Base-by-base conservation (phyloP, 331 rosid genomes). In the Malus hybrid region DNA sequence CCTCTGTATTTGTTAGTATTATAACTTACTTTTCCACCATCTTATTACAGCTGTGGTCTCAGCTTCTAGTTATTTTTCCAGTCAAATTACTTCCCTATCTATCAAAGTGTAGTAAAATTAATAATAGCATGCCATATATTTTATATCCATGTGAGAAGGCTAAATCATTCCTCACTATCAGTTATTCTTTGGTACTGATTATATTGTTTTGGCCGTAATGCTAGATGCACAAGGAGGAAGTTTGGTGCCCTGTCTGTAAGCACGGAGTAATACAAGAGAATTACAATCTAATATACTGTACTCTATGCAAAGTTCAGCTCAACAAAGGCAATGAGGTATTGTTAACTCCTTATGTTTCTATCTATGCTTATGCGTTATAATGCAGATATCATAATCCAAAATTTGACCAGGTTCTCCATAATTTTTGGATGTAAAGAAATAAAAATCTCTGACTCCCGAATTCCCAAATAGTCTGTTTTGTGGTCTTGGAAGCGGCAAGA, bases 221-320 rank as follows among this genome's bases (percentile, higher is more conserved):
- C 66, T 84, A 88, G 93, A 80, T 42, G 46, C 70, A 27, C 14
- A 48, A 67, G 61, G 77, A 88, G 67, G 78, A 81, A 78, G 77
- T 90, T 79, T 89, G 96, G 96, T 93, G 98, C 80, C 98, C 98
- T 46, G 80, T 93, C 10, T 93, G 98, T 80, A 93, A 87, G 83
- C 87, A 79, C 65, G 98, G 98, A 69, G 83, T 87, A 69, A 83
- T 93, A 70, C 79, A 78, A 81, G 95, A 93, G 83, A 82, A 42
- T 76, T 63, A 63, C 63, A 65, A 48, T 77, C 79, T 46, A 73
- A 87, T 93, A 76, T 71, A 72, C 56, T 93, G 98, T 77, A 78
- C 73, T 46, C 71, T 19, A 12, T 93, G 98, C 75, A 81, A 87
- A 68, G 80, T 93, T 82, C 83, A 74, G 81, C 88, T 93, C 50